Conservation (phyloP, 2,329 filamentous ascomycete species). For the Paraphaeosphaeria minitans region DNA sequence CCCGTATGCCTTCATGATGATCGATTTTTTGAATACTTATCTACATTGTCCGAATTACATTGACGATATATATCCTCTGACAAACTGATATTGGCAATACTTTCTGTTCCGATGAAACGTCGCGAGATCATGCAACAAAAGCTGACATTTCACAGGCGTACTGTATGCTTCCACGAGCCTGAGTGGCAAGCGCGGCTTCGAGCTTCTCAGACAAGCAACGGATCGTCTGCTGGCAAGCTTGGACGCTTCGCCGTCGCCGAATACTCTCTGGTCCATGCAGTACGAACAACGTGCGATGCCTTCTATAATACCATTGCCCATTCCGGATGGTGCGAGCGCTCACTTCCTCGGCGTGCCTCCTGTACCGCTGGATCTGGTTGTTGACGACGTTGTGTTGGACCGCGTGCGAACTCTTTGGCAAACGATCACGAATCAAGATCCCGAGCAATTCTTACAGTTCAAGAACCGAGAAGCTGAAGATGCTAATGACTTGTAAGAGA, state of each 20-base stretch:
- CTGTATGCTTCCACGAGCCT: slow-evolving; percentile 60
- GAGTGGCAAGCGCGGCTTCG: slow-evolving; percentile 39
- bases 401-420: slow-evolving; percentile 74
- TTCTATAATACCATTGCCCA: not conserved
- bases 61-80: slow-evolving; percentile 87
- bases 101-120: slow-evolving; percentile 1
- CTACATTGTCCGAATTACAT: slow-evolving; percentile 99
- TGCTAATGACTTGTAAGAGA: slow-evolving; percentile 50
- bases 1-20: slow-evolving; percentile 74
- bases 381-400: slow-evolving; percentile 73
- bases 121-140: not conserved
- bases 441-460: slow-evolving; percentile 74
- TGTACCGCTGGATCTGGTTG: slow-evolving; percentile 68
- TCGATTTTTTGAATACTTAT: slow-evolving; percentile 89
- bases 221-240: slow-evolving; percentile 50
- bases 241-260: slow-evolving; percentile 40
- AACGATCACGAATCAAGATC: slow-evolving; percentile 60
- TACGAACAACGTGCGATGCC: slow-evolving; percentile 54
- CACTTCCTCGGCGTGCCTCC: slow-evolving; percentile 63
- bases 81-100: slow-evolving; percentile 72
- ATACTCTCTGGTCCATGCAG: slow-evolving; percentile 58
- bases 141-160: slow-evolving; percentile 54
- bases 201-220: slow-evolving; percentile 50
- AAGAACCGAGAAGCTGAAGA: slow-evolving; percentile 71
- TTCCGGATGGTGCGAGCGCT: slow-evolving; percentile 44